These are phyloP conservation scores for Aspergillus ustus DNA, from an alignment of 2,329 filamentous ascomycete genomes.

Conservation along the genomic window DNA sequence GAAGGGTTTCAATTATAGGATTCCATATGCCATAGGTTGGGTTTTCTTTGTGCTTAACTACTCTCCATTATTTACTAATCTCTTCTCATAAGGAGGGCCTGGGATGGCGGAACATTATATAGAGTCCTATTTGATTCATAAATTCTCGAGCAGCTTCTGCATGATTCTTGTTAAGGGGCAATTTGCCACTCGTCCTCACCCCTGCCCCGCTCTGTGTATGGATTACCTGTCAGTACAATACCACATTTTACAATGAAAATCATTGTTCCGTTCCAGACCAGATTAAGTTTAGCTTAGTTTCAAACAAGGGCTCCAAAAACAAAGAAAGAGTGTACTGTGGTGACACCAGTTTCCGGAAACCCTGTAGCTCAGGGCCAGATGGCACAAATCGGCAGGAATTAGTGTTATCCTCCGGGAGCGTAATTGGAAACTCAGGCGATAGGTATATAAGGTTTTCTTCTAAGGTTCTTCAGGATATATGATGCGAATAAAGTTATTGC, in stretches of 20 bases:
- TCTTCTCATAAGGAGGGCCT: too few species aligned
- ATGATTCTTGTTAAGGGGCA: slow-evolving; percentile 7
- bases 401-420: too few species aligned
- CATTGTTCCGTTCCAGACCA: slow-evolving; percentile 2
- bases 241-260: slow-evolving; percentile 3
- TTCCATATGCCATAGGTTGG: background rate
- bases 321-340: slow-evolving; percentile 16
- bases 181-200: slow-evolving; percentile 5
- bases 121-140: background rate
- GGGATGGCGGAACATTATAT: too few species aligned
- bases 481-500: too few species aligned
- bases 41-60: too few species aligned
- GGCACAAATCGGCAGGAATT: too few species aligned
- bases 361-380: too few species aligned
- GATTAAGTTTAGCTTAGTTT: slow-evolving; percentile 15
- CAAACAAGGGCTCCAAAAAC: slow-evolving; percentile 14
- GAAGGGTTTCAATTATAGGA: too few species aligned
- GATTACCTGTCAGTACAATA: slow-evolving; percentile 11
- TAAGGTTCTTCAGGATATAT: too few species aligned
- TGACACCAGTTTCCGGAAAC: slow-evolving; percentile 15
- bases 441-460: too few species aligned
- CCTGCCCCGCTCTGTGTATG: slow-evolving; percentile 1
- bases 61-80: too few species aligned
- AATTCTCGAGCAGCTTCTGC: slow-evolving; percentile 8
- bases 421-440: too few species aligned